These are phyloP conservation scores for Colletotrichum sansevieriae DNA, from an alignment of 2,329 filamentous ascomycete genomes.

Conservation along the genomic window DNA sequence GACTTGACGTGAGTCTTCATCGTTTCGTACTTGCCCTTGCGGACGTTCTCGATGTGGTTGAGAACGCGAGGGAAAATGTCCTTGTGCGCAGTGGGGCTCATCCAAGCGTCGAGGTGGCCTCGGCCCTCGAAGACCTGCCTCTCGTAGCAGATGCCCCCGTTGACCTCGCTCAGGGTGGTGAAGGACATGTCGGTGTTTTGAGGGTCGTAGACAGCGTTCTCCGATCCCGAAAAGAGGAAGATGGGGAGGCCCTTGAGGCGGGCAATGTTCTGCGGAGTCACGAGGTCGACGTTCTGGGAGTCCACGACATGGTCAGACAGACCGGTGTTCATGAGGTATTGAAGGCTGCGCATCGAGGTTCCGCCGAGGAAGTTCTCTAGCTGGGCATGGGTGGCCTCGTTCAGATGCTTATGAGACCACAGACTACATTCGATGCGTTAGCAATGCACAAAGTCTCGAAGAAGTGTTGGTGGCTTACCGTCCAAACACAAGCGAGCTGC, in stretches of 20 bases:
- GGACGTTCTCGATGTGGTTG: slow-evolving; percentile 27
- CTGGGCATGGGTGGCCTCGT: slow-evolving; percentile 73
- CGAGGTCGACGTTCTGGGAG: slow-evolving; percentile 7
- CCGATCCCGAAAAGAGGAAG: slow-evolving; percentile 42
- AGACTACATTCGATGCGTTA: slow-evolving; percentile 9
- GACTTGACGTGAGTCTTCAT: slow-evolving; percentile 4
- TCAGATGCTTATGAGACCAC: slow-evolving; percentile 75
- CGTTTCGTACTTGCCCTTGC: not conserved
- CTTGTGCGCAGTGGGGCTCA: slow-evolving; percentile 42
- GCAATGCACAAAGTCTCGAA: not conserved
- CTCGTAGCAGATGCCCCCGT: slow-evolving; percentile 45
- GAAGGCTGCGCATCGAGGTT: slow-evolving; percentile 69
- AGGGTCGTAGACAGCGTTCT: slow-evolving; percentile 44
- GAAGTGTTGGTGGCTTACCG: slow-evolving; percentile 52
- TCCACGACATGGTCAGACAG: slow-evolving; percentile 59
- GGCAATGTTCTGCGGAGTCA: slow-evolving; percentile 26
- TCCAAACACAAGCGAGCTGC: slow-evolving; percentile 70
- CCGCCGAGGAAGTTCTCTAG: slow-evolving; percentile 73
- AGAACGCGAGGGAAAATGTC: slow-evolving; percentile 45
- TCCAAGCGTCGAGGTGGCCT: slow-evolving; percentile 48
- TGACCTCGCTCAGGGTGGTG: slow-evolving; percentile 43
- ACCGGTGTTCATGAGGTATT: slow-evolving; percentile 69
- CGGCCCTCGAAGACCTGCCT: slow-evolving; percentile 44
- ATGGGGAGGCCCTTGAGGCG: slow-evolving; percentile 36
- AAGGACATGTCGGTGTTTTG: slow-evolving; percentile 46